These are phyloP conservation scores for Peterozyma toletana DNA, from an alignment of 805 yeast genomes.

Conservation along the genomic window DNA sequence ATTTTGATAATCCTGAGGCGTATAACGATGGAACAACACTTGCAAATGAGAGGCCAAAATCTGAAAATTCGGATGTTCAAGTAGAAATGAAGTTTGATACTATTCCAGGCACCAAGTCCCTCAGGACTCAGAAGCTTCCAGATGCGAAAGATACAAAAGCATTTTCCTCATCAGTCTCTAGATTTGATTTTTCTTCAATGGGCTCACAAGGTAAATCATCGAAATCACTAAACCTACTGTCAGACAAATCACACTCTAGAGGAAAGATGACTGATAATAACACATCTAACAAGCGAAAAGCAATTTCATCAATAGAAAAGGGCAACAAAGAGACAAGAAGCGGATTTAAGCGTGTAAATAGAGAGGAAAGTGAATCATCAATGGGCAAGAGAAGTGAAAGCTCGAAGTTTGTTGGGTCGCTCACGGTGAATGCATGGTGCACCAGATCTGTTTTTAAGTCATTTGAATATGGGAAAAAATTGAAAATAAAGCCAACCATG, in stretches of 20 bases:
- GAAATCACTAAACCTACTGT: no score
- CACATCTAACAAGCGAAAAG: not conserved
- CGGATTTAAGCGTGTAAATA: not conserved
- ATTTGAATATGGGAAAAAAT: slow-evolving; percentile 34
- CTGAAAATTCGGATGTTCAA: not conserved
- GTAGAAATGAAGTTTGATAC: not conserved
- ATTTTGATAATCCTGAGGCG: slow-evolving; percentile 23
- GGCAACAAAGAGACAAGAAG: not conserved
- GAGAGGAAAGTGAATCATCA: not conserved
- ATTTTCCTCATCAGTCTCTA: no score
- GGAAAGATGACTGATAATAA: no score
- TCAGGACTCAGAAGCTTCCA: not conserved
- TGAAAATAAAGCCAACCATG: slow-evolving; percentile 24
- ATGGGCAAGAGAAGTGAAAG: slow-evolving; percentile 10
- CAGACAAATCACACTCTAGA: no score
- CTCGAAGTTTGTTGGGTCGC: slow-evolving; percentile 37
- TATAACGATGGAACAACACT: not conserved
- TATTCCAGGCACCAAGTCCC: not conserved
- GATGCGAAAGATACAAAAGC: no score
- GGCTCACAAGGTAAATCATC: no score
- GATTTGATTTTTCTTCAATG: no score
- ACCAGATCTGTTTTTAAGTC: slow-evolving; percentile 54
- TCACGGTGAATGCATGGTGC: slow-evolving; percentile 62
- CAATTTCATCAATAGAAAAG: not conserved
- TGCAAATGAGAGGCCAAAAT: not conserved